Base-by-base conservation (phyloP, 179 eudicot species). In the Carnegiea gigantea region DNA sequence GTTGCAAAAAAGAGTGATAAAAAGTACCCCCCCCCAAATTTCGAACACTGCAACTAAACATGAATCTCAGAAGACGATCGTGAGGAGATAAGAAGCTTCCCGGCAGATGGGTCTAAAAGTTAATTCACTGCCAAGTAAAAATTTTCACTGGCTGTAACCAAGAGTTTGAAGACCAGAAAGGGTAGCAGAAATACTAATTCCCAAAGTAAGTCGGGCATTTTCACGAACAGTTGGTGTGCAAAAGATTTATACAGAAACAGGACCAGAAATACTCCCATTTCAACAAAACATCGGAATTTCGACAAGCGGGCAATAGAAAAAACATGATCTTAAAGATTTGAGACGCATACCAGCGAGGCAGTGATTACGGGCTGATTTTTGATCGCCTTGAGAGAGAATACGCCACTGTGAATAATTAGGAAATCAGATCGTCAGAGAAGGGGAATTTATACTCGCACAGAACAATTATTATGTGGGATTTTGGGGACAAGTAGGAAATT, bases 151-250 rank as follows among this genome's bases (percentile, higher is more conserved):
- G 73, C 30, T 7, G 30, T 23, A 62, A 62, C n/a, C 68, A n/a
- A 62, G 68, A 62, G 28, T 23, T 23, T 7, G 6, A 23, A 23
- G 4, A 30, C 44, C 46, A 70, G 1, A 30, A 36, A 36, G 38
- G 71, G 10, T 70, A 12, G 14, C 44, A 68, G 73, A 12, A 68
- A 24, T 9, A 26, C 2, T 2, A 26, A 67, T 11, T 9, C 8
- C 28, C 38, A 67, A 28, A 67, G 40, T 33, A 12, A 70, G 43
- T 30, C 73, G 36, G n/a, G 23, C 73, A 70, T 4, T 70, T 70
- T 70, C 44, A 30, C 73, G 11, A 70, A 70, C 73, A 70, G 46
- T 70, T 36, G 73, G 73, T 70, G 73, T 70, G 73, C 73, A 18
- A 3, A 24, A n/a, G 13, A 62, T 62, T 62, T 62, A 5, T 8